Percentiles rank a stretch among this genome's conserved stretches.
These are phyloP conservation scores for Botrytis squamosa DNA, from an alignment of 2,329 filamentous ascomycete species.

Conservation along the genomic window DNA sequence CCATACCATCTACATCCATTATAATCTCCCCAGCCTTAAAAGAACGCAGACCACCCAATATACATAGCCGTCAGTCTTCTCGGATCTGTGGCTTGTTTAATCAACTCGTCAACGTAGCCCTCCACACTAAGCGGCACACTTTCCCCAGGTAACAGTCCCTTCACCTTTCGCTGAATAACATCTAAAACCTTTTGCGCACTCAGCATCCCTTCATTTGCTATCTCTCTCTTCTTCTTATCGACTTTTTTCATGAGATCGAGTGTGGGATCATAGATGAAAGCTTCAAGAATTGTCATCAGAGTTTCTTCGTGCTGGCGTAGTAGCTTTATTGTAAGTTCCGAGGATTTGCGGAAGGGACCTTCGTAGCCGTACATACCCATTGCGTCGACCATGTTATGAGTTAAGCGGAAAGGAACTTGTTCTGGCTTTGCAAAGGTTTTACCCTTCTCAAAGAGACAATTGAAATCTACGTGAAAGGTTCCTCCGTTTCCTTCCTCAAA, in stretches of 20 bases:
- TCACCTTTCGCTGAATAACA: constrained; percentile 82
- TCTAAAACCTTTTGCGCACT: constrained; percentile 81
- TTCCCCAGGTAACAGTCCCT: constrained; percentile 79
- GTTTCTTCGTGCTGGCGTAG: constrained; percentile 92
- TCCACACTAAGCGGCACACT: constrained; percentile 92
- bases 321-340: constrained; percentile 81
- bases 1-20: background rate
- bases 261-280: constrained; percentile 95
- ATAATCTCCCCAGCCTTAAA: constrained; percentile 41
- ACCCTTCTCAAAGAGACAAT: constrained; percentile 98
- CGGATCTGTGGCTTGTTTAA: constrained; percentile 79
- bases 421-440: constrained; percentile 94
- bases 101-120: constrained; percentile 94
- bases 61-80: constrained; percentile 89
- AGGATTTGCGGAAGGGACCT: constrained; percentile 86
- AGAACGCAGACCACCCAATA: constrained; percentile 84
- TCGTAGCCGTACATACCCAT: constrained; percentile 96
- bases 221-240: constrained; percentile 46
- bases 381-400: constrained; percentile 97
- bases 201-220: constrained; percentile 52
- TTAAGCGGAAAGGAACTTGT: constrained; percentile 90
- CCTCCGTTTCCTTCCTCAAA: constrained; percentile 92
- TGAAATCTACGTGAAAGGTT: constrained; percentile 97
- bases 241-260: constrained; percentile 81
- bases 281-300: constrained; percentile 94